phyloP scores from a whole-genome alignment of 495 filamentous ascomycete species.

The Aspergillus haitiensis region DNA sequence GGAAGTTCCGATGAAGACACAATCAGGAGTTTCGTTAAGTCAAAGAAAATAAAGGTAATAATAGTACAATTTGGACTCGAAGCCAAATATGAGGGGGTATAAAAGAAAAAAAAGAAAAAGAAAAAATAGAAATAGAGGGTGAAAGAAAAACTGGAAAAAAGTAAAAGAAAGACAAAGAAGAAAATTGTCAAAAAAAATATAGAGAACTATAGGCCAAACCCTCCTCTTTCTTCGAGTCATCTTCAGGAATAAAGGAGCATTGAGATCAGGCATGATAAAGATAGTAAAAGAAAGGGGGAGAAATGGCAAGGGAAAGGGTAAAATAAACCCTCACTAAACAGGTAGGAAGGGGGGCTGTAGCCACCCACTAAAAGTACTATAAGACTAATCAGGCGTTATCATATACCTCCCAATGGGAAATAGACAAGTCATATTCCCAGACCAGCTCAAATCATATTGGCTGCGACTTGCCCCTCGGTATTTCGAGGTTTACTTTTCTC shows the following conservation, averaged over 20 bases:
- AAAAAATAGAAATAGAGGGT: constrained; percentile 14
- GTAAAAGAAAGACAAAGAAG: constrained; percentile 24
- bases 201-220: constrained; percentile 7
- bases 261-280: background rate
- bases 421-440: constrained; percentile 21
- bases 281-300: background rate
- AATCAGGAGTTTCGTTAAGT: constrained; percentile 18
- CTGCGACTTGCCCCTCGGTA: constrained; percentile 23
- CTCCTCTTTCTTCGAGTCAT: constrained; percentile 1
- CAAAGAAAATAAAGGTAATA: constrained; percentile 17
- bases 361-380: background rate
- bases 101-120: constrained; percentile 28
- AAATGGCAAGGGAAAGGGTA: background rate
- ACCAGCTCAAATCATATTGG: constrained; percentile 42
- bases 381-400: constrained; percentile 18
- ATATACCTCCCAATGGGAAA: constrained; percentile 17
- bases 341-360: background rate
- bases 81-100: constrained; percentile 35
- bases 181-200: constrained; percentile 19
- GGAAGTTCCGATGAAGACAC: constrained; percentile 21
- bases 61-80: constrained; percentile 34
- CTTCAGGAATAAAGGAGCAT: constrained; percentile 9
- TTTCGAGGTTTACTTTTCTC: constrained; percentile 33
- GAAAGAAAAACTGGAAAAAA: constrained; percentile 7
- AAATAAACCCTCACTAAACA: background rate